Evolutionary conservation across 805 yeast species (phyloP), one percentile per base, ranked within the genome.

Genomic region (Spathaspora gorwiae): DNA sequence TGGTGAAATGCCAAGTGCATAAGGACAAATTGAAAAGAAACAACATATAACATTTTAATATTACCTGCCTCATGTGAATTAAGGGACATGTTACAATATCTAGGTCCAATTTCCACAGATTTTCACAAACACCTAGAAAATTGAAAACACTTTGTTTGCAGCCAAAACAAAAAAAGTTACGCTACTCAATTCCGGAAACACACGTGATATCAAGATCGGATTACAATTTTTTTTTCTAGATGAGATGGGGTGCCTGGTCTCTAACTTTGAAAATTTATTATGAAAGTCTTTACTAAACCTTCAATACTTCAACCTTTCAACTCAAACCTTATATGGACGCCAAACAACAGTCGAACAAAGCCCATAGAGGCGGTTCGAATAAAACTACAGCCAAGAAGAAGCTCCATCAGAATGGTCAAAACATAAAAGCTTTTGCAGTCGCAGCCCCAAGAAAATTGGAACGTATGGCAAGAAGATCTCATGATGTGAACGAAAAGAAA

Each of bases 401-500:
- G 71, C 73, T 90, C 51, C 96, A 88, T 55, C 82, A 87, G 40
- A 89, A 88, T 61, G 97, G 97, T 24, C 70, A 64, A 44, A 71
- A 71, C 50, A 65, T 59, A 24, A 71, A 71, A 51, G 76, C 76
- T 2, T 71, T 71, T 55, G 75, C 75, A 6, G 73, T 70, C 14
- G 58, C 63, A 36, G 75, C 75, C 14, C 98, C 98, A 1, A 84
- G 94, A 13, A 90, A 88, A 63, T 74, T 90, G 63, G 90, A 87
- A 54, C 77, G 86, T 50, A 83, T 78, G 75, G 96, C 96, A 51
- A 79, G 80, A 59, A 78, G 99, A 62, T 68, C 95, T 6, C 85
- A 85, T 52, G 99, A 94, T 60, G 75, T 79, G 44, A 77, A 81
- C 50, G 98, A 94, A 64, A 83, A 78, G 59, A 86, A 83, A 59